Conservation (phyloP, 2,329 filamentous ascomycete species). For the Clonostachys rhizophaga region DNA sequence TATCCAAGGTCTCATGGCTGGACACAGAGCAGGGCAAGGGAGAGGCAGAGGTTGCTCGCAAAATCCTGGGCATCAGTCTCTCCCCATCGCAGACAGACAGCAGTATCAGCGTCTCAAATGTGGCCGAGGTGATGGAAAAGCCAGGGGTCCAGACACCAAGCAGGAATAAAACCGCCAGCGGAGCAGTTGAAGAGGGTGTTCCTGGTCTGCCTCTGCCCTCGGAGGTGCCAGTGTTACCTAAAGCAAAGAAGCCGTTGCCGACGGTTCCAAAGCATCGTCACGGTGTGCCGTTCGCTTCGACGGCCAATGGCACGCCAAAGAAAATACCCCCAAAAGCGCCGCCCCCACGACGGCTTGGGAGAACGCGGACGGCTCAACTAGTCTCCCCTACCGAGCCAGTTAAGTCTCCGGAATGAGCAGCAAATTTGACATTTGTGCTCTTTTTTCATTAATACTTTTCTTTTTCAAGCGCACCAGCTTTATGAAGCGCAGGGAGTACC, state of each 20-base stretch:
- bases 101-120: constrained; percentile 69
- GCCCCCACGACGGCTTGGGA: constrained; percentile 32
- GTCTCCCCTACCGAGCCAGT: no score
- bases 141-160: constrained; percentile 80
- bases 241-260: constrained; percentile 43
- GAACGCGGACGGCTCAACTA: no score
- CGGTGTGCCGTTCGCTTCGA: constrained; percentile 37
- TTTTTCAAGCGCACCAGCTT: no score
- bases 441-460: no score
- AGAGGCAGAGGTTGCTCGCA: constrained; percentile 46
- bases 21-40: constrained; percentile 28
- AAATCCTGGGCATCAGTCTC: constrained; percentile 67
- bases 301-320: constrained; percentile 19
- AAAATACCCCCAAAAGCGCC: constrained; percentile 39
- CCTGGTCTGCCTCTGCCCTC: constrained; percentile 6
- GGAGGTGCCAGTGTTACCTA: constrained; percentile 13
- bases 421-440: no score
- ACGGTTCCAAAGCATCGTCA: constrained; percentile 53
- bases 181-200: constrained; percentile 1
- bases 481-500: no score
- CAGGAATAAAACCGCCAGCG: constrained; percentile 36
- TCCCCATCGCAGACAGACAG: constrained; percentile 63
- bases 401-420: no score
- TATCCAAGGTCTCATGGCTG: constrained; percentile 68
- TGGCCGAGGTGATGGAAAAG: constrained; percentile 76